phyloP scores from a whole-genome alignment of 169 alveolate species.

The Babesia bovis region DNA sequence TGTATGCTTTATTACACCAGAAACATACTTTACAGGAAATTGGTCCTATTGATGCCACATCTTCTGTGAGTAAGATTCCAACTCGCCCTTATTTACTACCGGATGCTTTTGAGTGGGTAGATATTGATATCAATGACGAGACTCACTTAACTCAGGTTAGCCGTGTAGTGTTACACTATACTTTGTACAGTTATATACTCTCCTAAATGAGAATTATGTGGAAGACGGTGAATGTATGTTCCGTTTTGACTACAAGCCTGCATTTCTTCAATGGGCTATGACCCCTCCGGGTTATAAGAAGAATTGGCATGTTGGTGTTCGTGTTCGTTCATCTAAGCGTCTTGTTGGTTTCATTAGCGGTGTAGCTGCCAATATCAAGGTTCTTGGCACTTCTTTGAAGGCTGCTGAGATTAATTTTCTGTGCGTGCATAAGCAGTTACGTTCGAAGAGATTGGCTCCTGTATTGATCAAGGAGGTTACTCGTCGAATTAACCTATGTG shows the following conservation, averaged over 20 bases:
- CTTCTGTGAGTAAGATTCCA: not conserved
- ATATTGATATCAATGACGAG: slow-evolving; percentile 83
- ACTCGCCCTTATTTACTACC: slow-evolving; percentile 77
- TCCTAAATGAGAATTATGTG: slow-evolving; percentile 92
- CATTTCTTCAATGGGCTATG: slow-evolving; percentile 94
- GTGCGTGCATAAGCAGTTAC: slow-evolving; percentile 96
- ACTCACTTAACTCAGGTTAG: slow-evolving; percentile 67
- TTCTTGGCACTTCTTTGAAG: slow-evolving; percentile 74
- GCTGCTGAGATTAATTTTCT: slow-evolving; percentile 96
- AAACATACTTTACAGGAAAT: slow-evolving; percentile 12
- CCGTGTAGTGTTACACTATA: not conserved
- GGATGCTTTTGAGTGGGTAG: slow-evolving; percentile 90
- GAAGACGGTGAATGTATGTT: slow-evolving; percentile 97
- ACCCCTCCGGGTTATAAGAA: slow-evolving; percentile 86
- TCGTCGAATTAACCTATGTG: slow-evolving; percentile 92
- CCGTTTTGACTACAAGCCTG: slow-evolving; percentile 95
- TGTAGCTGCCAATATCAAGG: slow-evolving; percentile 87
- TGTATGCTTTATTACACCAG: slow-evolving; percentile 11
- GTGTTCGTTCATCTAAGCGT: slow-evolving; percentile 70
- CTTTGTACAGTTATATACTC: slow-evolving; percentile 77
- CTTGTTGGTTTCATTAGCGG: slow-evolving; percentile 94
- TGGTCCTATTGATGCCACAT: slow-evolving; percentile 53
- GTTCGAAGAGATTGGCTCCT: slow-evolving; percentile 94
- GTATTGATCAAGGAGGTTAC: slow-evolving; percentile 95
- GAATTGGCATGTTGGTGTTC: slow-evolving; percentile 93